Evolutionary conservation across 1,284 basidiomycete species (phyloP).

Genomic region (Ganoderma sinense): DNA sequence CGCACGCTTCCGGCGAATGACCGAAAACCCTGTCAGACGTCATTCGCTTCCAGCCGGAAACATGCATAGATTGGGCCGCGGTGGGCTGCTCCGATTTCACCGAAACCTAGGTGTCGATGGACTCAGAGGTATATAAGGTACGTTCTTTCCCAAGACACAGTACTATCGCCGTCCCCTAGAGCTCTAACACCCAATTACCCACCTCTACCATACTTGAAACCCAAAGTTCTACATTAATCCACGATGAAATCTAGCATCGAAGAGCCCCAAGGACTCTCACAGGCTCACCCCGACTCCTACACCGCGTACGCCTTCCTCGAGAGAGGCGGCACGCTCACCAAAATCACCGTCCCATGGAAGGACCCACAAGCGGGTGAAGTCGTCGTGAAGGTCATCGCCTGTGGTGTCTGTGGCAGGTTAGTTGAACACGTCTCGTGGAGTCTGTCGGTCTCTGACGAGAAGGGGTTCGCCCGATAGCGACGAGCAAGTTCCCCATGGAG

Average conservation of each 20-base stretch:
- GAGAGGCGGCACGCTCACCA: conserved; percentile 26
- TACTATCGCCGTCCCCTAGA: neutral
- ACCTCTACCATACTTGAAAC: neutral
- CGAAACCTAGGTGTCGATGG: neutral
- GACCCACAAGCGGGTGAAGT: conserved; percentile 32
- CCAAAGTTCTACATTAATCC: neutral
- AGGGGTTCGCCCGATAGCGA: conserved; percentile 26
- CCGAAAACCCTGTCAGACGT: neutral
- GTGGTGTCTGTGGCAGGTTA: conserved; percentile 38
- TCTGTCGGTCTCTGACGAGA: neutral
- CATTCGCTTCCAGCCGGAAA: neutral
- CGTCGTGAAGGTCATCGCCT: conserved; percentile 37
- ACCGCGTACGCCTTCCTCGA: conserved; percentile 35
- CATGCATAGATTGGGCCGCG: neutral
- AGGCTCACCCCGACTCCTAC: conserved; percentile 31
- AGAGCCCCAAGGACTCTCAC: neutral
- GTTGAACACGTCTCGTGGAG: neutral
- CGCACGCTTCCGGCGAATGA: neutral
- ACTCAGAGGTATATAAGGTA: neutral
- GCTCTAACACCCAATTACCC: neutral
- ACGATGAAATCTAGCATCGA: neutral
- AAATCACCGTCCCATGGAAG: conserved; percentile 34
- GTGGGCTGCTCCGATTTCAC: neutral
- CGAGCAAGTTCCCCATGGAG: conserved; percentile 24
- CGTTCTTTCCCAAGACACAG: neutral